Evolutionary conservation across 1,139 yeast species (phyloP).

Genomic region (Hansenula sp.): DNA sequence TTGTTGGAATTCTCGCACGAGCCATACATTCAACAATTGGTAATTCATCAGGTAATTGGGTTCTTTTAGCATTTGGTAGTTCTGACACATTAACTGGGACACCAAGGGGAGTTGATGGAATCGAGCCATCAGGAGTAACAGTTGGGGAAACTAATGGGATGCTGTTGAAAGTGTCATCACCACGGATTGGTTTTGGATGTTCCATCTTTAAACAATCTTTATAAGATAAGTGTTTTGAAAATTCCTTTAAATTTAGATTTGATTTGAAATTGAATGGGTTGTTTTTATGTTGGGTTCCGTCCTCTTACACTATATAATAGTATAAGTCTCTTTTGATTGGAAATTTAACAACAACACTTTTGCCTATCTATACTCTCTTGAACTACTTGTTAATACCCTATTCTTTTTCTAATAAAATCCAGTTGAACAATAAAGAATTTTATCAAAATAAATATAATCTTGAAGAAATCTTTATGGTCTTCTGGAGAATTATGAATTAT

Average conservation of each 20-base stretch:
- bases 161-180: constrained; percentile 6
- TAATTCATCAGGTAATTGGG: constrained; percentile 32
- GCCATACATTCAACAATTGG: constrained; percentile 88
- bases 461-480: background rate
- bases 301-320: too few relatives aligned
- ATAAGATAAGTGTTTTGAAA: background rate
- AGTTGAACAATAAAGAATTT: too few relatives aligned
- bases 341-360: too few relatives aligned
- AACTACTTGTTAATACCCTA: too few relatives aligned
- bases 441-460: too few relatives aligned
- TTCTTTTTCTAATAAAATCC: too few relatives aligned
- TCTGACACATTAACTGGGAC: constrained; percentile 21
- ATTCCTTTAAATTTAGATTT: background rate
- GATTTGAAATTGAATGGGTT: background rate
- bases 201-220: constrained; percentile 1
- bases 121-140: constrained; percentile 18
- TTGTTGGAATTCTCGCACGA: constrained; percentile 91
- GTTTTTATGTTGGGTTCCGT: background rate
- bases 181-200: constrained; percentile 11
- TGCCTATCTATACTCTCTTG: too few relatives aligned
- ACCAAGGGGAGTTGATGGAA: constrained; percentile 24
- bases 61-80: constrained; percentile 23
- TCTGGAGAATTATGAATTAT: constrained; percentile 1
- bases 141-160: constrained; percentile 24
- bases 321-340: too few relatives aligned